Conservation (phyloP, 768 basidiomycete species). For the Pleurotus djamor region DNA sequence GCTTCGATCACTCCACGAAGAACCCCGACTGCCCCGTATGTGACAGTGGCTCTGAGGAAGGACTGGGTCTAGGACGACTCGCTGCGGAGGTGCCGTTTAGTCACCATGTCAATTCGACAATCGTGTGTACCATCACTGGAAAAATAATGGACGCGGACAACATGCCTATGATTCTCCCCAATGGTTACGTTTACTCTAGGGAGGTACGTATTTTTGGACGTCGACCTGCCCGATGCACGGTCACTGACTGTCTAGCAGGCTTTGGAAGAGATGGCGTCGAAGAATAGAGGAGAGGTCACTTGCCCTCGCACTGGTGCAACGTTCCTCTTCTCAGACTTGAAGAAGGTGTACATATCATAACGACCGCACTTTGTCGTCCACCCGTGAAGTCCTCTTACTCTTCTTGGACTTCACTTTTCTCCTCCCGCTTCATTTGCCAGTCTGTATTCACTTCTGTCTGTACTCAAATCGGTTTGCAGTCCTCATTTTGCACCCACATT, state of each 20-base stretch:
- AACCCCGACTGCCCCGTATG: constrained; percentile 94
- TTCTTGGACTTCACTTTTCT: too few relatives aligned
- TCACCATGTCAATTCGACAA: constrained; percentile 94
- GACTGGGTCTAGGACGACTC: constrained; percentile 65
- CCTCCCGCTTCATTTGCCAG: too few relatives aligned
- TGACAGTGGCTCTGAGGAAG: constrained; percentile 40
- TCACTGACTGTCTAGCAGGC: constrained; percentile 45
- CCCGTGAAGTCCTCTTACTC: too few relatives aligned
- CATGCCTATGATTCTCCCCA: constrained; percentile 88
- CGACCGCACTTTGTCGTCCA: too few relatives aligned
- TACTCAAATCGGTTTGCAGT: too few relatives aligned
- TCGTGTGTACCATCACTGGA: constrained; percentile 89
- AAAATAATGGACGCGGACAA: constrained; percentile 96
- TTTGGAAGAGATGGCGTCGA: constrained; percentile 83
- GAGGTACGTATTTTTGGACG: constrained; percentile 55
- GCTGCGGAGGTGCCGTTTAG: constrained; percentile 87
- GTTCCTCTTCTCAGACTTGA: constrained; percentile 63
- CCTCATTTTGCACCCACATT: too few relatives aligned
- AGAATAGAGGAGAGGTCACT: constrained; percentile 75
- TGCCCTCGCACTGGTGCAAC: constrained; percentile 74
- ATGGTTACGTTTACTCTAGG: constrained; percentile 91
- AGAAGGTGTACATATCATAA: constrained; percentile 90
- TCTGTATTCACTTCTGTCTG: too few relatives aligned
- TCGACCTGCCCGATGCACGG: constrained; percentile 1
- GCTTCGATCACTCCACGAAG: constrained; percentile 59